Conservation (phyloP, 192 early-diverging fungal genomes). For the Oehlia diaphana region DNA sequence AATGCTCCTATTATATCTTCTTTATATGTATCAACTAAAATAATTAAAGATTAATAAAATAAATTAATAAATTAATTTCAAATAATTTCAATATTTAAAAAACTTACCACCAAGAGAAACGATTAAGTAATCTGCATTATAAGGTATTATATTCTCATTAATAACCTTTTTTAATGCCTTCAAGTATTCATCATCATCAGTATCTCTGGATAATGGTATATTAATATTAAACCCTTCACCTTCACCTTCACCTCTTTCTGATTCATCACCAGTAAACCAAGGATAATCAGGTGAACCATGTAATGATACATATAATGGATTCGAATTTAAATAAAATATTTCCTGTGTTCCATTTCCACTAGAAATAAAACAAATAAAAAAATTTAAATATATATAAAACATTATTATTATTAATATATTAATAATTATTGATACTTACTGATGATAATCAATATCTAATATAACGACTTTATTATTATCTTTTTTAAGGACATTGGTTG, state of each 20-base stretch:
- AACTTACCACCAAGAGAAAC: conserved; percentile 55
- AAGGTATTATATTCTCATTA: conserved; percentile 43
- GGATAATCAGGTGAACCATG: conserved; percentile 65
- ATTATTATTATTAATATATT: no score
- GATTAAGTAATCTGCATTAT: conserved; percentile 55
- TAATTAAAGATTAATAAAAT: background rate
- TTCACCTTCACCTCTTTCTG: conserved; percentile 58
- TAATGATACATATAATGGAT: conserved; percentile 65
- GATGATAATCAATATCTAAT: conserved; percentile 59
- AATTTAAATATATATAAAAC: background rate
- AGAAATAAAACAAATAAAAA: background rate
- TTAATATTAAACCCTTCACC: conserved; percentile 71
- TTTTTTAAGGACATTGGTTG: conserved; percentile 47
- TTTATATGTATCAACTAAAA: conserved; percentile 58
- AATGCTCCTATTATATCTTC: conserved; percentile 54
- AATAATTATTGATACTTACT: conserved; percentile 35
- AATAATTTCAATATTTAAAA: background rate
- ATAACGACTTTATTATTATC: conserved; percentile 49
- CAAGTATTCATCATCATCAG: conserved; percentile 60
- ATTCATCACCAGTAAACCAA: conserved; percentile 57
- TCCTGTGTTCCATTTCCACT: conserved; percentile 60
- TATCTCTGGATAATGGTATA: conserved; percentile 55
- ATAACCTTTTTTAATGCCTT: conserved; percentile 44
- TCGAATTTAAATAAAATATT: conserved; percentile 52
- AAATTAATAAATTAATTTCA: background rate